phyloP scores from a whole-genome alignment of 2,329 filamentous ascomycete genomes.

The Xylariales sp. region DNA sequence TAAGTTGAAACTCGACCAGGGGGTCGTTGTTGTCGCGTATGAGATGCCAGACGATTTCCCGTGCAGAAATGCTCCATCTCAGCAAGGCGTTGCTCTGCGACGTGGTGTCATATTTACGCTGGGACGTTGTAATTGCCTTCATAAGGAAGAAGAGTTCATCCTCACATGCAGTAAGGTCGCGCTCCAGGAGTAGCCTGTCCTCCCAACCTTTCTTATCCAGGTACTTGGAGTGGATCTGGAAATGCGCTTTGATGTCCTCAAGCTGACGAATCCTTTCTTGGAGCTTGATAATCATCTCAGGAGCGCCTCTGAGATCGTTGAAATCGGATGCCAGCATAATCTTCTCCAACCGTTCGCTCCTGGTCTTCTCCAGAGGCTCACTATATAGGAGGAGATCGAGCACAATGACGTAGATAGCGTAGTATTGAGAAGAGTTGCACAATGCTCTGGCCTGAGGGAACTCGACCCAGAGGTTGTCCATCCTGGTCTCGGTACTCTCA shows the following conservation, averaged over 20 bases:
- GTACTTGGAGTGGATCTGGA: constrained; percentile 85
- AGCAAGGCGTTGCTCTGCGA: constrained; percentile 74
- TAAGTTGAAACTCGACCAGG: constrained; percentile 86
- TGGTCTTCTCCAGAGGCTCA: constrained; percentile 95
- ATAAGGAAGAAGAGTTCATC: constrained; percentile 99
- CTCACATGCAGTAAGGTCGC: constrained; percentile 82
- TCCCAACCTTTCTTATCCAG: constrained; percentile 89
- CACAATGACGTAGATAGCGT: constrained; percentile 96
- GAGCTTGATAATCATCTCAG: constrained; percentile 84
- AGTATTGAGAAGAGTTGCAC: constrained; percentile 96
- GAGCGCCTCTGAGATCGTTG: constrained; percentile 88
- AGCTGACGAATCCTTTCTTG: constrained; percentile 91
- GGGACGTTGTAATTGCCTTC: constrained; percentile 97
- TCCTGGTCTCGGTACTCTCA: constrained; percentile 66
- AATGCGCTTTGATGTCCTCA: constrained; percentile 93
- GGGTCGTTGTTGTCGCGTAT: constrained; percentile 83
- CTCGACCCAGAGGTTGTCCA: constrained; percentile 95
- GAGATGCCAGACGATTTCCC: constrained; percentile 96
- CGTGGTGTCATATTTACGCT: constrained; percentile 73
- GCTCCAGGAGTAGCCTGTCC: constrained; percentile 82
- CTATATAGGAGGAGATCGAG: constrained; percentile 93
- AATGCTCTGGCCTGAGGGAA: constrained; percentile 92
- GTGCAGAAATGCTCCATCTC: constrained; percentile 89
- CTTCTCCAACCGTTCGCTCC: constrained; percentile 90
- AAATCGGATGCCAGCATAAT: constrained; percentile 99